A percentile compares a stretch with the other conserved stretches of the same genome.
These are phyloP conservation scores for Rhodotorula diobovata DNA, from an alignment of 768 basidiomycete species.

Conservation along the genomic window DNA sequence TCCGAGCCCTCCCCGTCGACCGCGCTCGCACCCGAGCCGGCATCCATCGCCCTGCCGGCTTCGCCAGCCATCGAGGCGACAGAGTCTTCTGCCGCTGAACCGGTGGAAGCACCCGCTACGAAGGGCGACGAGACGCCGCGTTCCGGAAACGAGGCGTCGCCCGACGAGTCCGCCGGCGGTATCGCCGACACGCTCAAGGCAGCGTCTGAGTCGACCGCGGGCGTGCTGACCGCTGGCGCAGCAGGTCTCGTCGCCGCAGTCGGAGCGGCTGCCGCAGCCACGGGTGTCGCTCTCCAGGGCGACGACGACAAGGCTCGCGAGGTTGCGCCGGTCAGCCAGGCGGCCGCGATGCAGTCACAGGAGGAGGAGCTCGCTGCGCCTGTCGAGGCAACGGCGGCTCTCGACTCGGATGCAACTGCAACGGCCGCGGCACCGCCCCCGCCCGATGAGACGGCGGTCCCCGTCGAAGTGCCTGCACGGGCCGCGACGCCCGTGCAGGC, in stretches of 20 bases:
- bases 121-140: not conserved
- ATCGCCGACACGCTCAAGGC: not conserved
- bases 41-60: not conserved
- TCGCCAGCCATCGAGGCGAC: not conserved
- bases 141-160: not conserved
- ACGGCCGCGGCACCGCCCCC: not conserved
- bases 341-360: not conserved
- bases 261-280: not conserved
- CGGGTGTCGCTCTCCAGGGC: not conserved
- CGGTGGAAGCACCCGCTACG: not conserved
- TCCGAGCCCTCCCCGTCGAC: not conserved
- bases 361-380: not conserved
- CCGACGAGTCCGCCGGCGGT: not conserved
- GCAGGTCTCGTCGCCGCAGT: not conserved
- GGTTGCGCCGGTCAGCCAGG: too few relatives aligned
- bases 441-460: not conserved
- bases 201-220: not conserved
- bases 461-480: not conserved
- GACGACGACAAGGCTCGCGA: not conserved
- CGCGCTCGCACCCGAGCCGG: not conserved
- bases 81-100: not conserved
- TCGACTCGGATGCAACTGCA: not conserved
- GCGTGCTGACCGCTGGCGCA: not conserved
- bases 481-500: not conserved
- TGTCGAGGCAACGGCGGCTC: not conserved